phyloP scores from a whole-genome alignment of 208 protist species.

The Trypanosoma boissoni region DNA sequence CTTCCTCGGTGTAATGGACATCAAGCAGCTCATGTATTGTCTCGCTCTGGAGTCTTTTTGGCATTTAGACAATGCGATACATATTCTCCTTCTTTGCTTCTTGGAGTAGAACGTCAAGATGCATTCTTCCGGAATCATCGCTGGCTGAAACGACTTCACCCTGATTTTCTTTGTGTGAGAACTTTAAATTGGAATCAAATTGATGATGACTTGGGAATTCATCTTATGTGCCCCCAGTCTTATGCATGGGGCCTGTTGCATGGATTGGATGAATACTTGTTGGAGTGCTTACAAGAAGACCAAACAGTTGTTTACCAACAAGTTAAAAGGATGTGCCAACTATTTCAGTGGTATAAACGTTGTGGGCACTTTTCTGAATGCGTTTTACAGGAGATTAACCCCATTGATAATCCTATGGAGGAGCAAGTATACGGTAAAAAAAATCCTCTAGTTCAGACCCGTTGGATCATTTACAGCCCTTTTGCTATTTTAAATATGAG shows the following conservation, averaged over 20 bases:
- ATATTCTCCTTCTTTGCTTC: conserved; percentile 59
- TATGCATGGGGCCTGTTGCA: conserved; percentile 87
- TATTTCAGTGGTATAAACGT: conserved; percentile 87
- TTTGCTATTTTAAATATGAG: conserved; percentile 79
- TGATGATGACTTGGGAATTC: conserved; percentile 84
- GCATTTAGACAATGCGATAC: conserved; percentile 75
- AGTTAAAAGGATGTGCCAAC: conserved; percentile 62
- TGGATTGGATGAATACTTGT: conserved; percentile 87
- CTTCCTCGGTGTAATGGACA: conserved; percentile 87
- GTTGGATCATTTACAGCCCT: conserved; percentile 84
- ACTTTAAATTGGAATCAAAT: conserved; percentile 54
- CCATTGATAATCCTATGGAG: conserved; percentile 80
- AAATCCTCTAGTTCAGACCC: conserved; percentile 44
- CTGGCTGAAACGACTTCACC: conserved; percentile 53
- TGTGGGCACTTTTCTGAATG: conserved; percentile 79
- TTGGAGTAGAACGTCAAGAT: conserved; percentile 58
- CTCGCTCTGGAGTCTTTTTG: conserved; percentile 79
- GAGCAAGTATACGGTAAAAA: conserved; percentile 79
- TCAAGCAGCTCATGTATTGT: conserved; percentile 80
- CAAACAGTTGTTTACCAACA: conserved; percentile 72
- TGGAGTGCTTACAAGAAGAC: conserved; percentile 85
- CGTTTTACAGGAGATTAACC: conserved; percentile 63
- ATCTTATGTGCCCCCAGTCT: conserved; percentile 84
- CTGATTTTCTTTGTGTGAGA: conserved; percentile 74
- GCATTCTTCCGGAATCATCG: conserved; percentile 50